Percentiles rank a stretch among this genome's conserved stretches.
phyloP scores from a whole-genome alignment of 1,284 basidiomycete genomes.

The Melampsora americana region DNA sequence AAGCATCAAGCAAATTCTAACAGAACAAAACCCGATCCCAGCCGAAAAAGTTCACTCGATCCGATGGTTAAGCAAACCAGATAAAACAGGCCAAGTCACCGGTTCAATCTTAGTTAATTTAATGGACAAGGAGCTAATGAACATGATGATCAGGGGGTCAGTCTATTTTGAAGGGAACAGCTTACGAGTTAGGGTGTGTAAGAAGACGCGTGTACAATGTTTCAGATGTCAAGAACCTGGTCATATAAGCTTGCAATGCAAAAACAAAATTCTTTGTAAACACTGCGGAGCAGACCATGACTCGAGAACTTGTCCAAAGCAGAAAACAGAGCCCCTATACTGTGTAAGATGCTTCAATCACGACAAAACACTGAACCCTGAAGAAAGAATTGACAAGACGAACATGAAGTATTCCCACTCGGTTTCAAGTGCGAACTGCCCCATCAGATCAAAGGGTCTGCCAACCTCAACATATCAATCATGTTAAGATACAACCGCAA shows the following conservation, averaged over 20 bases:
- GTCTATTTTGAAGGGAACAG: no score
- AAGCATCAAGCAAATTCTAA: background rate
- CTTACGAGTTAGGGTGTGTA: no score
- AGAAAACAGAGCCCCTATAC: background rate
- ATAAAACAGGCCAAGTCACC: background rate
- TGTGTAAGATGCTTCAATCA: background rate
- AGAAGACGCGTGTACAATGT: no score
- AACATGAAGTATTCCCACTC: background rate
- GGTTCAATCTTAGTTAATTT: background rate
- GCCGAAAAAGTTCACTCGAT: background rate
- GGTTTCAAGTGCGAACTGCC: background rate
- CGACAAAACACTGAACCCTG: background rate
- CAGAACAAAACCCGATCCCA: background rate
- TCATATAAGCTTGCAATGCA: no score
- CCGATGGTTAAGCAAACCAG: background rate
- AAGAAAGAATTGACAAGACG: background rate
- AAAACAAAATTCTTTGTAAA: no score
- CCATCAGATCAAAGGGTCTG: no score
- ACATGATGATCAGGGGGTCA: background rate
- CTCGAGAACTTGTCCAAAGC: no score
- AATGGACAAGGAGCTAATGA: background rate
- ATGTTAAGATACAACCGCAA: no score
- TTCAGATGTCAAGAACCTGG: no score
- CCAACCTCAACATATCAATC: no score
- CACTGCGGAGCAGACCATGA: no score